These are phyloP conservation scores for Triangularia setosa DNA, from an alignment of 2,329 filamentous ascomycete species.

Conservation along the genomic window DNA sequence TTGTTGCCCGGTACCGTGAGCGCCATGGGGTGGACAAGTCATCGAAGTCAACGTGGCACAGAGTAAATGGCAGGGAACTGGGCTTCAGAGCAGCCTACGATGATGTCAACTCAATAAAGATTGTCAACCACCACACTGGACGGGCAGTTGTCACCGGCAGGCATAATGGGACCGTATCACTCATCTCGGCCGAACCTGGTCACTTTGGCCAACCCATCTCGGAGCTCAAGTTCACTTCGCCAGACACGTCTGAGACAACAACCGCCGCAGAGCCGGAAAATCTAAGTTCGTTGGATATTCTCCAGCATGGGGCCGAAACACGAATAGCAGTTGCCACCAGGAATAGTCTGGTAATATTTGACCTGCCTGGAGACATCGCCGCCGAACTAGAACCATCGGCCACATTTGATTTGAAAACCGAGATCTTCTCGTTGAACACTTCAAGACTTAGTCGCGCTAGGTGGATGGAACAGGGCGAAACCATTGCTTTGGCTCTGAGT, in stretches of 20 bases:
- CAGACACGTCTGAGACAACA: not conserved
- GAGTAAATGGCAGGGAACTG: slow-evolving; percentile 35
- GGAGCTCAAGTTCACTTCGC: slow-evolving; percentile 22
- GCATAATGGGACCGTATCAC: slow-evolving; percentile 46
- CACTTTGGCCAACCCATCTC: slow-evolving; percentile 32
- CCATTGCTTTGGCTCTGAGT: slow-evolving; percentile 44
- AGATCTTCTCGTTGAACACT: slow-evolving; percentile 13
- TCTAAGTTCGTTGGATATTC: slow-evolving; percentile 36
- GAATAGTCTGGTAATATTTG: slow-evolving; percentile 34
- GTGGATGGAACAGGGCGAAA: slow-evolving; percentile 44
- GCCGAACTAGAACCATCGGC: slow-evolving; percentile 19
- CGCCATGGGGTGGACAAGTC: slow-evolving; percentile 19
- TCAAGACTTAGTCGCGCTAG: slow-evolving; percentile 34
- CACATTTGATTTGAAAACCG: slow-evolving; percentile 22
- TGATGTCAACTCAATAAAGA: slow-evolving; percentile 46
- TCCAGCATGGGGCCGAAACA: slow-evolving; percentile 20
- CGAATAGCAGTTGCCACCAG: slow-evolving; percentile 35
- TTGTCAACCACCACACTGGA: slow-evolving; percentile 36
- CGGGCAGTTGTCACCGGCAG: slow-evolving; percentile 44
- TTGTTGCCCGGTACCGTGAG: slow-evolving; percentile 41
- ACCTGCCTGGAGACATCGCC: slow-evolving; percentile 22
- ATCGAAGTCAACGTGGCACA: slow-evolving; percentile 33
- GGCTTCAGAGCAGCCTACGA: slow-evolving; percentile 44
- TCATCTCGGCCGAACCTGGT: slow-evolving; percentile 39
- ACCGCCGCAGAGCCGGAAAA: slow-evolving; percentile 25